A percentile compares a stretch with the other conserved stretches of the same genome.
Conservation (phyloP, 257 asterid genomes). For the Solanum raphanifolium region DNA sequence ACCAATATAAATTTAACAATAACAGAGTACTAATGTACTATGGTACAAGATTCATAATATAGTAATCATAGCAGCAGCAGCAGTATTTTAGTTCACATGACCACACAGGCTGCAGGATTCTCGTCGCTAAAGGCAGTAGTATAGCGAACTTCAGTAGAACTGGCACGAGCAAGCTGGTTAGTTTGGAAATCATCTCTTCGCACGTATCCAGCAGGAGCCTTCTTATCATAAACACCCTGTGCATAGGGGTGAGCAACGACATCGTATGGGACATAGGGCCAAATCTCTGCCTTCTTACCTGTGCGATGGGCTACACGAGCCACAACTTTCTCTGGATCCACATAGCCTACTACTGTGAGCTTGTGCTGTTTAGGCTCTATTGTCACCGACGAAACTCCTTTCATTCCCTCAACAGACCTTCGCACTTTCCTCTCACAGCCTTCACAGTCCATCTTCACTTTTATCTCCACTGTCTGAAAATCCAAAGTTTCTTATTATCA, state of each 20-base stretch:
- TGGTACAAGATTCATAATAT: neutral
- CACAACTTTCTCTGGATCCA: conserved; percentile 78
- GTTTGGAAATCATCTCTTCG: conserved; percentile 23
- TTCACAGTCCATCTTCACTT: conserved; percentile 91
- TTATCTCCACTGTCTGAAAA: conserved; percentile 79
- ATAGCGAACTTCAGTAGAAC: conserved; percentile 91
- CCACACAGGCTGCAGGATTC: conserved; percentile 66
- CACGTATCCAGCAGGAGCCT: conserved; percentile 93
- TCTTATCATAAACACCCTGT: conserved; percentile 72
- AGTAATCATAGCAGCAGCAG: neutral
- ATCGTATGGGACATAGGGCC: conserved; percentile 98
- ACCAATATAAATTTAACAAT: neutral
- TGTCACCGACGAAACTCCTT: conserved; percentile 72
- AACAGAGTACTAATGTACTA: neutral
- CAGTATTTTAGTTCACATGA: conserved; percentile 44
- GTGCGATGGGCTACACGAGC: conserved; percentile 83
- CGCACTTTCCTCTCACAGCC: conserved; percentile 88
- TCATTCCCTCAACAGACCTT: conserved; percentile 88
- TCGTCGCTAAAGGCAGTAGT: conserved; percentile 96
- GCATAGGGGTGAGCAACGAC: conserved; percentile 92
- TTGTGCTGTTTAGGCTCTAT: conserved; percentile 71
- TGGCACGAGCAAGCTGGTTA: conserved; percentile 71
- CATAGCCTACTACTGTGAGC: conserved; percentile 84
- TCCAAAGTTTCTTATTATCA: neutral
- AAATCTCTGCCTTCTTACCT: conserved; percentile 82